Percentiles rank a stretch among this genome's conserved stretches.
phyloP scores from a whole-genome alignment of 2,329 filamentous ascomycete species.

The Atkinsonella hypoxylon region DNA sequence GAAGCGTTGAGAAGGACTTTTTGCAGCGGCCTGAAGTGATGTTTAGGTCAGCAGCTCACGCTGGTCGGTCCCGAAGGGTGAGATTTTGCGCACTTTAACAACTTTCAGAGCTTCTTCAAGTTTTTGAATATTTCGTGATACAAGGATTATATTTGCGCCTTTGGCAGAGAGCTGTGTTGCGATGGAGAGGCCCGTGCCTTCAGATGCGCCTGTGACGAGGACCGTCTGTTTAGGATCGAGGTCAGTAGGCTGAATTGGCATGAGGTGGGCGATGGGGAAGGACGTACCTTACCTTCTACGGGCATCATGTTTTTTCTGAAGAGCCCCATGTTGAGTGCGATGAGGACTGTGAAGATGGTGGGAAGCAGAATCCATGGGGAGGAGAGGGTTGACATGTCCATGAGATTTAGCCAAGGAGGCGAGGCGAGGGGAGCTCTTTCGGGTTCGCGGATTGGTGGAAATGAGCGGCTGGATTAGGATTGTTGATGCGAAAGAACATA shows the following conservation, averaged over 20 bases:
- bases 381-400: conserved; percentile 5
- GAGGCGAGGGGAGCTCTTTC: not conserved
- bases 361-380: conserved; percentile 14
- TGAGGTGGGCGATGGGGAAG: not conserved
- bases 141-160: conserved; percentile 77
- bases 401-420: not conserved
- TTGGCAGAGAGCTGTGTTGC: conserved; percentile 65
- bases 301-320: conserved; percentile 64
- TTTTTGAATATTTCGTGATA: conserved; percentile 65
- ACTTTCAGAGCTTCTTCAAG: conserved; percentile 58
- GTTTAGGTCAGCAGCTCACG: conserved; percentile 7
- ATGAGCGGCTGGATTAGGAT: not conserved
- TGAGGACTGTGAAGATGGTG: conserved; percentile 22
- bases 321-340: conserved; percentile 47
- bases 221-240: conserved; percentile 52
- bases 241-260: not conserved
- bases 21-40: conserved; percentile 47
- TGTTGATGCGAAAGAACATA: too few relatives aligned
- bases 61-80: not conserved
- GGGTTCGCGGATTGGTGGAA: not conserved
- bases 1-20: conserved; percentile 62
- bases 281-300: conserved; percentile 66
- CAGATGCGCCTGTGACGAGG: conserved; percentile 80
- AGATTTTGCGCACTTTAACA: conserved; percentile 40
- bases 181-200: conserved; percentile 76